A percentile compares a stretch with the other conserved stretches of the same genome.
These are phyloP conservation scores for Cichorium intybus DNA, from an alignment of 140 eudicot species.

Conservation along the genomic window DNA sequence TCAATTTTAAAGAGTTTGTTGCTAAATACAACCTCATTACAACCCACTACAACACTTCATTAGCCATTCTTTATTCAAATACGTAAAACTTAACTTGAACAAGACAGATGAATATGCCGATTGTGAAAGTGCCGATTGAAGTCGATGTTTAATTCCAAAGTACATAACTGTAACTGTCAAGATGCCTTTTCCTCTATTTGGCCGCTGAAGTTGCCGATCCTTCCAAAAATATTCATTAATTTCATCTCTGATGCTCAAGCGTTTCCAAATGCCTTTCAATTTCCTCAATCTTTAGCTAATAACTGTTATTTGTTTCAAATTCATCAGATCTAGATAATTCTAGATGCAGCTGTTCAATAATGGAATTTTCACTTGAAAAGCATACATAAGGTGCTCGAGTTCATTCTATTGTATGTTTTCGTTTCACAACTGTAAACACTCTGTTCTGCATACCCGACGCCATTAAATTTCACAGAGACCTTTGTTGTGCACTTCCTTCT, in stretches of 20 bases:
- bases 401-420: background rate
- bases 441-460: slow-evolving; percentile 44
- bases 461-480: slow-evolving; percentile 84
- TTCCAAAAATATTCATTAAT: background rate
- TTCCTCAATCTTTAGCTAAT: slow-evolving; percentile 4
- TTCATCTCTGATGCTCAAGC: slow-evolving; percentile 8
- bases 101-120: no score
- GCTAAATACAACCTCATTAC: no score
- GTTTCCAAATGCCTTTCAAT: background rate
- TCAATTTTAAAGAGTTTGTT: no score
- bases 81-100: no score
- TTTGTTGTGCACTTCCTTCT: slow-evolving; percentile 74
- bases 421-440: slow-evolving; percentile 5
- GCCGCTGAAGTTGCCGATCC: no score
- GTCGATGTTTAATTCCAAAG: no score
- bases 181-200: no score
- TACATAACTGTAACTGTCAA: no score
- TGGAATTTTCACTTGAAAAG: slow-evolving; percentile 14
- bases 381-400: background rate
- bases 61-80: no score
- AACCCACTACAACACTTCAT: no score
- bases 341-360: slow-evolving; percentile 6
- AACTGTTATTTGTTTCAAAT: background rate
- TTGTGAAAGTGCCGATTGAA: no score
- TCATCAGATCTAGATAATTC: background rate